Conservation (phyloP, 108 stramenopile genomes). For the Skeletonema marinoi region DNA sequence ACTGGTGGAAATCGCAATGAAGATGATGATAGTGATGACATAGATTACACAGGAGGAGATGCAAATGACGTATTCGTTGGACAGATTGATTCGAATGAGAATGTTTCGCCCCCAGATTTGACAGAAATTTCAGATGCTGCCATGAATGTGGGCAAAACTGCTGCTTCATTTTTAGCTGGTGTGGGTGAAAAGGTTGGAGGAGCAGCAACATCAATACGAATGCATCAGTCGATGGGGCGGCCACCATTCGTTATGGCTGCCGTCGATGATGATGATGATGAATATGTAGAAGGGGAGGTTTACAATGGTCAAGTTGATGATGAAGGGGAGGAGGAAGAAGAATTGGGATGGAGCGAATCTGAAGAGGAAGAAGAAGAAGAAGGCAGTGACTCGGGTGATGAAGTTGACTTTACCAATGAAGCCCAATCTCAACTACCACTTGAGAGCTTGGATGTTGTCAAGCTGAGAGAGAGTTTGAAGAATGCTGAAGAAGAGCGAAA, state of each 20-base stretch:
- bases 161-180: neutral
- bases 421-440: slow-evolving; percentile 15
- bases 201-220: neutral
- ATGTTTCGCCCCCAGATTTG: neutral
- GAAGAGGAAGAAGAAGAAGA: slow-evolving; percentile 27
- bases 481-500: slow-evolving; percentile 41
- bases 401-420: slow-evolving; percentile 17
- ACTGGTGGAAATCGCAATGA: neutral
- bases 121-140: neutral
- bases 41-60: neutral
- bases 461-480: slow-evolving; percentile 28
- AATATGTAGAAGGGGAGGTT: slow-evolving; percentile 18
- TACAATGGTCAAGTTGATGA: slow-evolving; percentile 10
- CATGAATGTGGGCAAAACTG: slow-evolving; percentile 1
- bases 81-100: neutral
- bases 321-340: slow-evolving; percentile 12
- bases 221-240: neutral
- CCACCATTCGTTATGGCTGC: slow-evolving; percentile 7
- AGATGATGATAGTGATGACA: neutral
- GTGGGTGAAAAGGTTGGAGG: neutral
- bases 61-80: neutral
- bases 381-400: slow-evolving; percentile 2
- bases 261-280: slow-evolving; percentile 22
- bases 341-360: slow-evolving; percentile 8
- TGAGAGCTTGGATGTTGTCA: slow-evolving; percentile 45